phyloP scores from a whole-genome alignment of 768 basidiomycete genomes.

The Suillus lakei region DNA sequence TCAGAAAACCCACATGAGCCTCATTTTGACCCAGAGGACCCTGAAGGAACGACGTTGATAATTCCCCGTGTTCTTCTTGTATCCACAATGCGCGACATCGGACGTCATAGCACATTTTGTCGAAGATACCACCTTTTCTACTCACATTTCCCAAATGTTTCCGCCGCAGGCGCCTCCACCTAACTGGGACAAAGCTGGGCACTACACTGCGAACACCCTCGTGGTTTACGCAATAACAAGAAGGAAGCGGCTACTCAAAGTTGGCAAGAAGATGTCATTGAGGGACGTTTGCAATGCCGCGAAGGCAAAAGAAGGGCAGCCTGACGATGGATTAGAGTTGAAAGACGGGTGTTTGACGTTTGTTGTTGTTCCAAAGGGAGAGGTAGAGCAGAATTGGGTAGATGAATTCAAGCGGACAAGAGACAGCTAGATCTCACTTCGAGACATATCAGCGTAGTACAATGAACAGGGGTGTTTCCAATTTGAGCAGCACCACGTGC shows the following conservation, averaged over 20 bases:
- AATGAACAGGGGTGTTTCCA: conserved; percentile 4
- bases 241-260: conserved; percentile 79
- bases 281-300: conserved; percentile 73
- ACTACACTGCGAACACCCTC: conserved; percentile 69
- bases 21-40: conserved; percentile 69
- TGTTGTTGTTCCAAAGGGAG: conserved; percentile 77
- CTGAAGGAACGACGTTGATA: conserved; percentile 62
- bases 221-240: conserved; percentile 85
- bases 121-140: conserved; percentile 82
- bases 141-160: conserved; percentile 83
- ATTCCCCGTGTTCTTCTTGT: conserved; percentile 92
- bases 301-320: conserved; percentile 60
- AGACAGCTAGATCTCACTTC: no score
- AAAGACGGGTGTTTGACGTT: conserved; percentile 84
- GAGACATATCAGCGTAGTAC: background rate
- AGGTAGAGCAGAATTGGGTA: conserved; percentile 82
- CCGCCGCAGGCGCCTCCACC: conserved; percentile 69
- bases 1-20: conserved; percentile 63
- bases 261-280: conserved; percentile 90
- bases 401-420: conserved; percentile 77
- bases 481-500: conserved; percentile 4
- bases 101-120: conserved; percentile 88
- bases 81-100: conserved; percentile 87
- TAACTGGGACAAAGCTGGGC: conserved; percentile 73
- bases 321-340: conserved; percentile 80